Evolutionary conservation across 768 basidiomycete species (phyloP).

Genomic region (Leccinum variicolor): DNA sequence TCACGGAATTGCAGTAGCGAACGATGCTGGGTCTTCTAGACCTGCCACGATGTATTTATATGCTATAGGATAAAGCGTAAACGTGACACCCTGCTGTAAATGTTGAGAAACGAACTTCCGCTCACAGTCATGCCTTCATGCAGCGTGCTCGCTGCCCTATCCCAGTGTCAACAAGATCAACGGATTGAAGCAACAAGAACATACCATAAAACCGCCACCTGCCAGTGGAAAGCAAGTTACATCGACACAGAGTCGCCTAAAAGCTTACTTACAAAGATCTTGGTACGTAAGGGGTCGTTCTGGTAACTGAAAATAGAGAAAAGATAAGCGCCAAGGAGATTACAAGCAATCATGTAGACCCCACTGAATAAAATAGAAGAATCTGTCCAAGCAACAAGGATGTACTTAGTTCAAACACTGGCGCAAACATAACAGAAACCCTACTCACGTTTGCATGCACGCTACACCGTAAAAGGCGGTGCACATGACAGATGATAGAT

Average conservation of each 20-base stretch:
- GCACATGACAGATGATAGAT: constrained; percentile 1
- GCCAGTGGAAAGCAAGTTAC: not conserved
- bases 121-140: constrained; percentile 2
- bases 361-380: constrained; percentile 9
- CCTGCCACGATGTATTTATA: constrained; percentile 2
- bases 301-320: not conserved
- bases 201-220: constrained; percentile 7
- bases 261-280: constrained; percentile 3
- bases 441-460: constrained; percentile 8
- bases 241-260: not conserved
- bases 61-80: not conserved
- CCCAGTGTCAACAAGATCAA: not conserved
- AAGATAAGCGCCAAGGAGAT: not conserved
- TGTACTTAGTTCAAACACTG: not conserved
- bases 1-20: not conserved
- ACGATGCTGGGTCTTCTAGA: not conserved
- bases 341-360: not conserved
- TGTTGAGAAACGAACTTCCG: constrained; percentile 4
- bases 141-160: constrained; percentile 4
- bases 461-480: constrained; percentile 5
- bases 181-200: no score
- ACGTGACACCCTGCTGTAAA: no score
- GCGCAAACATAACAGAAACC: not conserved
- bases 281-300: not conserved
- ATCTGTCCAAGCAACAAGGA: not conserved